Percentiles rank a stretch among this genome's conserved stretches.
These are phyloP conservation scores for Vaccinium vitisidaea DNA, from an alignment of 148 eudicot species.

Conservation along the genomic window DNA sequence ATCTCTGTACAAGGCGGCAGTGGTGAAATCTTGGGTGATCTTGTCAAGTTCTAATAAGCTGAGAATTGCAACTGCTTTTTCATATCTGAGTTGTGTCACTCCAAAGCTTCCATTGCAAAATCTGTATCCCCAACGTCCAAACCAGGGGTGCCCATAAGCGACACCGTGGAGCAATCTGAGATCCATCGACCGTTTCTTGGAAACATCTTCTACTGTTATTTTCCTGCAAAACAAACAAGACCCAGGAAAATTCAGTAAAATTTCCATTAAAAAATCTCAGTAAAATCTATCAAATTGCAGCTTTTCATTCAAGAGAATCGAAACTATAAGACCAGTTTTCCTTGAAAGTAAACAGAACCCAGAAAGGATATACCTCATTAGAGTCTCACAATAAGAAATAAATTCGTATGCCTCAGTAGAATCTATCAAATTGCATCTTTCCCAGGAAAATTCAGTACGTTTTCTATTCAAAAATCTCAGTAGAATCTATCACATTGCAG, in stretches of 20 bases:
- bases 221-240: conserved; percentile 39
- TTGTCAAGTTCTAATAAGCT: conserved; percentile 57
- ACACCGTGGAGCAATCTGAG: conserved; percentile 74
- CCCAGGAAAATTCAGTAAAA: not conserved
- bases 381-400: too few species aligned
- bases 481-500: too few species aligned
- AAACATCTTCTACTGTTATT: conserved; percentile 68
- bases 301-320: not conserved
- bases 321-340: not conserved
- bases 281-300: not conserved
- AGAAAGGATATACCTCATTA: not conserved
- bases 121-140: conserved; percentile 81
- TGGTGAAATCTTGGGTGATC: conserved; percentile 26
- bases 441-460: too few species aligned
- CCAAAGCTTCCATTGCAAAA: conserved; percentile 80
- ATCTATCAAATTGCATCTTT: too few species aligned
- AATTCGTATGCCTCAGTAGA: too few species aligned
- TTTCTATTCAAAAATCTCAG: too few species aligned
- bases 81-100: conserved; percentile 50
- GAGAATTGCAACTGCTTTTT: conserved; percentile 57
- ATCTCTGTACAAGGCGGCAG: conserved; percentile 16
- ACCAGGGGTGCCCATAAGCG: conserved; percentile 83
- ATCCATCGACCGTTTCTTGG: conserved; percentile 71
- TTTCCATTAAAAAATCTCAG: not conserved
- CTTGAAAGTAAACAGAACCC: not conserved